A percentile compares a stretch with the other conserved stretches of the same genome.
phyloP scores from a whole-genome alignment of 139 green algal species.

The Closterium sp. region DNA sequence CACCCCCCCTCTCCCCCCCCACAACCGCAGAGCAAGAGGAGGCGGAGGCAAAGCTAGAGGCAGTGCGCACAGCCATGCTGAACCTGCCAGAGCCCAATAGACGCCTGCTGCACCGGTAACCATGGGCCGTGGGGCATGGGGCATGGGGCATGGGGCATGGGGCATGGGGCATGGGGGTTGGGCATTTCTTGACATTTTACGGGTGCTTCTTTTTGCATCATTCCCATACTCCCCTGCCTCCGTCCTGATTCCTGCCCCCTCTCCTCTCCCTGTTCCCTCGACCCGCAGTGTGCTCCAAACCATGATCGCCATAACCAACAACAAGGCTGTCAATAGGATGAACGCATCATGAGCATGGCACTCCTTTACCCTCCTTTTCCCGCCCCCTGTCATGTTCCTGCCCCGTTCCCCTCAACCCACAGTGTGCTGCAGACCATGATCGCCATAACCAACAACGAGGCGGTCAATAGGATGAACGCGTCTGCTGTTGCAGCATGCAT shows the following conservation, averaged over 20 bases:
- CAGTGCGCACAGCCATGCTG: background rate
- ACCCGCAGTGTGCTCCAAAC: constrained; percentile 4
- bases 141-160: background rate
- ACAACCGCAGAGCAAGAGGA: too few species aligned
- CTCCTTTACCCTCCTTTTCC: too few species aligned
- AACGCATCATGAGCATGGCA: background rate
- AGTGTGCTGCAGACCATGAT: constrained; percentile 33
- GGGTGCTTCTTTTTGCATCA: too few species aligned
- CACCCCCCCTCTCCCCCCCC: too few species aligned
- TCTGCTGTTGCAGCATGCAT: constrained; percentile 36
- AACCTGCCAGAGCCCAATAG: constrained; percentile 37
- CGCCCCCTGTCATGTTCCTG: background rate
- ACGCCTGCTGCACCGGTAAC: constrained; percentile 24
- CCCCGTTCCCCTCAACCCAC: background rate
- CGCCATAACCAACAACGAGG: background rate
- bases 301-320: constrained; percentile 16
- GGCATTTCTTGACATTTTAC: too few species aligned
- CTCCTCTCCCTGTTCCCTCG: too few species aligned
- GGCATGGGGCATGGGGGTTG: background rate
- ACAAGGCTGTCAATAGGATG: constrained; percentile 29
- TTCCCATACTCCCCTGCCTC: background rate
- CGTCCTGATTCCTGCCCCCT: too few species aligned
- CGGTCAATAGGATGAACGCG: constrained; percentile 32
- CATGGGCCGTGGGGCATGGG: background rate
- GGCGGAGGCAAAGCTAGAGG: too few species aligned